Base-by-base conservation (phyloP, 345 rosid genomes). In the Carallia pectinifolia region DNA sequence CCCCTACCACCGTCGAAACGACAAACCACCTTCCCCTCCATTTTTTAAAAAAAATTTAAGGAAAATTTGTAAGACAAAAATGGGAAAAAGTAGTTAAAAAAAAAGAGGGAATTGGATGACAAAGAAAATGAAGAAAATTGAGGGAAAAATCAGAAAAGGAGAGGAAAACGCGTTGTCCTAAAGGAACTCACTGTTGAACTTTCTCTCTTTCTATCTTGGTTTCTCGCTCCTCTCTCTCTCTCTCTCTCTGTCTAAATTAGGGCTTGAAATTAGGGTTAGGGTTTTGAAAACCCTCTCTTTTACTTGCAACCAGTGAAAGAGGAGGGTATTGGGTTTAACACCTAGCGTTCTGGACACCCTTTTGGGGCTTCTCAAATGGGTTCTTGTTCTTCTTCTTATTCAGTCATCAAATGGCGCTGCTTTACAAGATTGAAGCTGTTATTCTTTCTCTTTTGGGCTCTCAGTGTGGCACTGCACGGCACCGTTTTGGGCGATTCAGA, bases 111-210 rank as follows among this genome's bases (percentile, higher is more conserved):
- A 59, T 72, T 73, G 17, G 37, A 40, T 23, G 29, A 16, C 7
- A 37, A 68, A 58, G 62, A 44, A 38, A 40, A 66, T 17, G 36
- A 48, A 19, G 69, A 71, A 50, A 38, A 23, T 6, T 39, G 50
- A 44, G 50, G 4, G 50, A 9, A 40, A 40, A 40, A 40, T 8
- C 4, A 40, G 9, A 40, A 61, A 8, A 16, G 1, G 44, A 7
- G 44, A 58, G 47, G 77, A 69, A 77, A 82, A 85, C 88, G 92
- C 91, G 91, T 89, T 84, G 85, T 82, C 78, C 78, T 61, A 39
- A 62, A 77, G 75, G 74, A 67, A 67, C 81, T 7, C 36, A 61
- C 80, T 65, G 86, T 77, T 81, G 79, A 77, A 64, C 81, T 59
- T 18, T 66, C 76, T 64, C 67, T 64, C 61, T 61, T 47, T 6